These are phyloP conservation scores for Trypanosoma avium DNA, from an alignment of 208 protist species.

Conservation along the genomic window DNA sequence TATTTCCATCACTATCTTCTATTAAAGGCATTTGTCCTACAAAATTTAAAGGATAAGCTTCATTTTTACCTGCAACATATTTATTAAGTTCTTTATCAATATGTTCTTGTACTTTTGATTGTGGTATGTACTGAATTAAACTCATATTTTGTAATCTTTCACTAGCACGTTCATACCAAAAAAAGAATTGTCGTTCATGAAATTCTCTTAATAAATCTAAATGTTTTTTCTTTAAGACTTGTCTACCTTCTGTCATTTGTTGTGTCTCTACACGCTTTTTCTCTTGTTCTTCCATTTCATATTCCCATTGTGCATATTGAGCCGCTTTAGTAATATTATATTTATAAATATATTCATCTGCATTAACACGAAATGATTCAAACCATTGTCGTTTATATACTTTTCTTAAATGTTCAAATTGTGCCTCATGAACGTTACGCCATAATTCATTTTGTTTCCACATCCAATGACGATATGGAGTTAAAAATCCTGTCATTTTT, in stretches of 20 bases:
- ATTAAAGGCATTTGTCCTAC: constrained; percentile 89
- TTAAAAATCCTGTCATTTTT: constrained; percentile 88
- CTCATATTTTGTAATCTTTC: constrained; percentile 91
- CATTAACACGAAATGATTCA: constrained; percentile 91
- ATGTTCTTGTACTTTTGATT: constrained; percentile 72
- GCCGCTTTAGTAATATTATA: constrained; percentile 93
- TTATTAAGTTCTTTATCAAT: constrained; percentile 89
- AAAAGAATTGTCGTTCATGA: constrained; percentile 92
- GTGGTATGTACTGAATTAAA: constrained; percentile 81
- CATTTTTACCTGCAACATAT: constrained; percentile 73
- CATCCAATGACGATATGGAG: constrained; percentile 91
- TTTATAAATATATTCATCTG: constrained; percentile 93
- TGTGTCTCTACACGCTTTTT: constrained; percentile 71
- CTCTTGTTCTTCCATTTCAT: constrained; percentile 90
- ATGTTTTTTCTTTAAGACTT: constrained; percentile 89
- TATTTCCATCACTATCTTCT: constrained; percentile 82
- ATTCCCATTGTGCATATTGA: constrained; percentile 88
- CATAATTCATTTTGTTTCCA: constrained; percentile 94
- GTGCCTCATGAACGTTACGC: constrained; percentile 90
- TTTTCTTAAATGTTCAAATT: constrained; percentile 91
- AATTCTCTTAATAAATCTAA: constrained; percentile 88
- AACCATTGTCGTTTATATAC: constrained; percentile 92
- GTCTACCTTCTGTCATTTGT: constrained; percentile 74
- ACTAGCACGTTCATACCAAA: constrained; percentile 91
- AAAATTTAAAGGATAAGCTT: constrained; percentile 89